Conservation (phyloP, 2,329 filamentous ascomycete species). For the Fusarium sp. region DNA sequence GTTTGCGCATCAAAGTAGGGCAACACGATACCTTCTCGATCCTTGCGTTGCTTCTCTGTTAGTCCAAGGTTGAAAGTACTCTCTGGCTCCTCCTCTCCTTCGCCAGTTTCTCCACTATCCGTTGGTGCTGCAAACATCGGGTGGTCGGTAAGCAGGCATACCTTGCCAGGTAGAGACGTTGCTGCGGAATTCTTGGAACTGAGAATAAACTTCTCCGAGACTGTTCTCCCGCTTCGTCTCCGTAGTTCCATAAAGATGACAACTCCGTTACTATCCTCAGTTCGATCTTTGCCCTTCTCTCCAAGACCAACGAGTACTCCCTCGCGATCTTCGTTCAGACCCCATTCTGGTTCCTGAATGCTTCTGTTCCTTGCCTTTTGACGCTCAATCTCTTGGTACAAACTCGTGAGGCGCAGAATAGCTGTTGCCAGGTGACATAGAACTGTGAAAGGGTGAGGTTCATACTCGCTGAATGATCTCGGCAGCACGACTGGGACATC, state of each 20-base stretch:
- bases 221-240: conserved; percentile 81
- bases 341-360: conserved; percentile 80
- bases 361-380: conserved; percentile 83
- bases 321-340: conserved; percentile 80
- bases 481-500: conserved; percentile 75
- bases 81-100: conserved; percentile 68
- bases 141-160: conserved; percentile 80
- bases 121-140: conserved; percentile 70
- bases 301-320: conserved; percentile 79
- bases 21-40: conserved; percentile 88
- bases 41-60: conserved; percentile 89
- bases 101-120: conserved; percentile 51
- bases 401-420: conserved; percentile 78
- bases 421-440: conserved; percentile 90
- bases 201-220: conserved; percentile 75
- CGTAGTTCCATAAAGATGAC: conserved; percentile 90
- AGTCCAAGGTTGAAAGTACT: conserved; percentile 89
- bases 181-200: conserved; percentile 47
- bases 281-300: conserved; percentile 60
- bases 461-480: conserved; percentile 63
- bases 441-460: conserved; percentile 77
- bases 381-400: conserved; percentile 79
- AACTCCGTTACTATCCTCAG: conserved; percentile 60
- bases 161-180: conserved; percentile 48
- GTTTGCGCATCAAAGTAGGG: conserved; percentile 98